These are phyloP conservation scores for Podaxis pistillaris DNA, from an alignment of 768 basidiomycete species.

Conservation along the genomic window DNA sequence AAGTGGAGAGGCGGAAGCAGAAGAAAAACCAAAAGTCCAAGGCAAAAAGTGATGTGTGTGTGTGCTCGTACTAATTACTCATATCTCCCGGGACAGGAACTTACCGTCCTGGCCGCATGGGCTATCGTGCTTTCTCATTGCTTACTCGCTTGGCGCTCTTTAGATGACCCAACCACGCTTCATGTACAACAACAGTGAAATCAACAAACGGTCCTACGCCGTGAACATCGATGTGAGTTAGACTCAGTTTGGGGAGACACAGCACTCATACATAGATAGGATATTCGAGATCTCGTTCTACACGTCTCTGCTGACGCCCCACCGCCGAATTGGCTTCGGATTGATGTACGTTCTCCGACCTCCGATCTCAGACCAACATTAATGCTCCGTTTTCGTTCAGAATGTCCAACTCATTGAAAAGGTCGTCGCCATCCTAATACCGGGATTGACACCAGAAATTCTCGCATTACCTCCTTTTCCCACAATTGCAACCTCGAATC, in stretches of 20 bases:
- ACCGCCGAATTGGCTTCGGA: constrained; percentile 83
- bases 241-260: background rate
- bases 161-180: constrained; percentile 68
- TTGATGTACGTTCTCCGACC: constrained; percentile 56
- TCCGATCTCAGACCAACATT: constrained; percentile 1
- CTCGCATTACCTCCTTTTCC: constrained; percentile 71
- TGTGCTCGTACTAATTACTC: constrained; percentile 19
- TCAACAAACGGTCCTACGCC: constrained; percentile 67
- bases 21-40: constrained; percentile 66
- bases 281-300: constrained; percentile 82
- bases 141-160: constrained; percentile 7
- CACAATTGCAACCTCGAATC: constrained; percentile 59
- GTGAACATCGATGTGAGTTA: constrained; percentile 76
- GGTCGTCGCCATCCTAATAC: constrained; percentile 77
- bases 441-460: constrained; percentile 79
- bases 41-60: constrained; percentile 59
- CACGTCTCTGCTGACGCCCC: constrained; percentile 81
- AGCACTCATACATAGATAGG: constrained; percentile 43
- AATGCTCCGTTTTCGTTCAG: constrained; percentile 33
- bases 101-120: constrained; percentile 10
- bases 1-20: constrained; percentile 67
- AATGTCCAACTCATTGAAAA: constrained; percentile 73
- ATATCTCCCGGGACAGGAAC: background rate
- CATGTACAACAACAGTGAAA: constrained; percentile 79
- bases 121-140: background rate